These are phyloP conservation scores for Flaveria brownii DNA, from an alignment of 129 eudicot species.

Conservation along the genomic window DNA sequence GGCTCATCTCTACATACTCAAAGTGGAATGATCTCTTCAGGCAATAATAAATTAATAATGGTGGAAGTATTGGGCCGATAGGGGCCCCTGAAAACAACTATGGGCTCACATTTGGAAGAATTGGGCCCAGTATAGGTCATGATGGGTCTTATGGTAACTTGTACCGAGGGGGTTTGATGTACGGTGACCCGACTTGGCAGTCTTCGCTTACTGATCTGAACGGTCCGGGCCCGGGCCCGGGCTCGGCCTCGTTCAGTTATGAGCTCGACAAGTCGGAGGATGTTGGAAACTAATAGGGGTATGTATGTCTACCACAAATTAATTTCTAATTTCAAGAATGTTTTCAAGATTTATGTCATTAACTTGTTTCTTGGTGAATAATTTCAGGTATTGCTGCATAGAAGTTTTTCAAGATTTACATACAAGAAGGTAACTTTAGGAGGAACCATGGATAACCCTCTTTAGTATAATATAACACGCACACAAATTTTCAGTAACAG, in stretches of 20 bases:
- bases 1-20: slow-evolving; percentile 54
- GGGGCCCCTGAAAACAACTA: slow-evolving; percentile 53
- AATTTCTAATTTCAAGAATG: slow-evolving; percentile 4
- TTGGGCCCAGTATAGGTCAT: slow-evolving; percentile 44
- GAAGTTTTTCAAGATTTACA: slow-evolving; percentile 47
- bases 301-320: slow-evolving; percentile 16
- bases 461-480: slow-evolving; percentile 44
- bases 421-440: slow-evolving; percentile 54
- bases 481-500: slow-evolving; percentile 18
- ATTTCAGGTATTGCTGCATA: slow-evolving; percentile 74
- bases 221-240: slow-evolving; percentile 54
- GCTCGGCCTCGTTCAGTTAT: slow-evolving; percentile 59
- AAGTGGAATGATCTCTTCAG: slow-evolving; percentile 51
- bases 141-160: slow-evolving; percentile 67
- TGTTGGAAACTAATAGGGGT: slow-evolving; percentile 75
- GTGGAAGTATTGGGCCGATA: slow-evolving; percentile 51
- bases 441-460: slow-evolving; percentile 44
- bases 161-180: slow-evolving; percentile 55
- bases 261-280: slow-evolving; percentile 65
- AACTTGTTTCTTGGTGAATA: slow-evolving; percentile 21
- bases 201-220: slow-evolving; percentile 54
- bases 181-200: slow-evolving; percentile 74
- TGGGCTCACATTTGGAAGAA: slow-evolving; percentile 62
- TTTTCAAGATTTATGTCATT: slow-evolving; percentile 15
- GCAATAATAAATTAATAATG: slow-evolving; percentile 47